Evolutionary conservation across 148 eudicot genomes (phyloP).

Genomic region (Dysphania ambrosioides): DNA sequence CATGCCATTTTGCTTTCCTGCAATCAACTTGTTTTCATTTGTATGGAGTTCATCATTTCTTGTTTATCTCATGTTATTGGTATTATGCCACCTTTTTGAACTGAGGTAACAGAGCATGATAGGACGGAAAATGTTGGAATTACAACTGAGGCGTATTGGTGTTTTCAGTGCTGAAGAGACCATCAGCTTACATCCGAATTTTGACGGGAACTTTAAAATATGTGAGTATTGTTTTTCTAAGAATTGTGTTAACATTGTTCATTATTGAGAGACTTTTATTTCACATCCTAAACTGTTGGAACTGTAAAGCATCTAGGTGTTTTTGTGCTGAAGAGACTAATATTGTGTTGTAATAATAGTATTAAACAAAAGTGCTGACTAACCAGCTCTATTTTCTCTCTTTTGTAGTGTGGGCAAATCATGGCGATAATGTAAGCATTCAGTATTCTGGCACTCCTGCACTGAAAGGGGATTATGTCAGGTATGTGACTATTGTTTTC

Average conservation of each 20-base stretch:
- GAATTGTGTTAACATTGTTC: too few species aligned
- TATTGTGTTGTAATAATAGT: not conserved
- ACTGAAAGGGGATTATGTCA: conserved; percentile 95
- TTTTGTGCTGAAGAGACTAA: not conserved
- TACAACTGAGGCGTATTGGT: conserved; percentile 77
- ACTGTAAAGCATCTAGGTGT: too few species aligned
- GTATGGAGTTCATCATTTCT: not conserved
- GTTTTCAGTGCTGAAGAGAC: conserved; percentile 79
- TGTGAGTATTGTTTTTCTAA: conserved; percentile 47
- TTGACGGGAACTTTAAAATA: conserved; percentile 77
- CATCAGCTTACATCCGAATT: conserved; percentile 68
- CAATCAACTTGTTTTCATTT: not conserved
- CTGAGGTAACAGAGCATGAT: conserved; percentile 74
- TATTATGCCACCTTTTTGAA: conserved; percentile 3
- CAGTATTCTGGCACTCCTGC: conserved; percentile 99
- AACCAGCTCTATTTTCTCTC: conserved; percentile 7
- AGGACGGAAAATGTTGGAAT: conserved; percentile 88
- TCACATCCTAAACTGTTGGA: not conserved
- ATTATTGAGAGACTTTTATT: not conserved
- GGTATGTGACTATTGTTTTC: conserved; percentile 34
- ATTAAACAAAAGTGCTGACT: conserved; percentile 1
- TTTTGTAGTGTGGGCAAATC: conserved; percentile 94
- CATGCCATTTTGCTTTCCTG: not conserved
- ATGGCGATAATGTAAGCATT: conserved; percentile 95
- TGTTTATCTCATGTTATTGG: conserved; percentile 3